Percentiles rank a stretch among this genome's conserved stretches.
phyloP scores from a whole-genome alignment of 768 basidiomycete species.

The Kwoniella botswanensis region DNA sequence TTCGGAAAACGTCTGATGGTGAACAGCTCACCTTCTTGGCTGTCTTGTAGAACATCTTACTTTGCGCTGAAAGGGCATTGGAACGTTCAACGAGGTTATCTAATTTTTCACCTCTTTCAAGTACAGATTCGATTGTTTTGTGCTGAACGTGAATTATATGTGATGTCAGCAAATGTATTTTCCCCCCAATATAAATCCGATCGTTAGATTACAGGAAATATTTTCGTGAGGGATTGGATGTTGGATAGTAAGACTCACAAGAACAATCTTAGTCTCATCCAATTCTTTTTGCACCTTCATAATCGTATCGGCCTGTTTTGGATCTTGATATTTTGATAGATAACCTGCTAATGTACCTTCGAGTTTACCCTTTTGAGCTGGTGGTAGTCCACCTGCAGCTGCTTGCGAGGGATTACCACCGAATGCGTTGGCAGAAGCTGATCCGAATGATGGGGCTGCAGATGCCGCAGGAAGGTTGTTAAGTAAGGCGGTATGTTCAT shows the following conservation, averaged over 20 bases:
- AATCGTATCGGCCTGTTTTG: conserved; percentile 93
- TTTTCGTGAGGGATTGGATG: no score
- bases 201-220: no score
- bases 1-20: background rate
- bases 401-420: conserved; percentile 55
- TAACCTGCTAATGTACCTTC: conserved; percentile 65
- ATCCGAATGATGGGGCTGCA: conserved; percentile 43
- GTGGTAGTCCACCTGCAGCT: conserved; percentile 70
- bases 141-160: conserved; percentile 66
- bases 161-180: no score
- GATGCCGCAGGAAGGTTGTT: conserved; percentile 47
- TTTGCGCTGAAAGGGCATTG: conserved; percentile 81
- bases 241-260: conserved; percentile 65
- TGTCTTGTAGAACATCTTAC: conserved; percentile 99
- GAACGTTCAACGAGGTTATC: conserved; percentile 95
- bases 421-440: conserved; percentile 45
- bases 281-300: conserved; percentile 98
- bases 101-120: conserved; percentile 94
- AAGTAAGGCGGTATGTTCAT: conserved; percentile 84
- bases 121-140: conserved; percentile 97
- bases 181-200: no score
- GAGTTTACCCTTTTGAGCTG: conserved; percentile 63
- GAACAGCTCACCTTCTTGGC: conserved; percentile 83
- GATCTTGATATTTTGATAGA: conserved; percentile 93
- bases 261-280: conserved; percentile 97